Evolutionary conservation across 164 flowering plant genomes (phyloP).

Genomic region (Dillenia suffruticosa): DNA sequence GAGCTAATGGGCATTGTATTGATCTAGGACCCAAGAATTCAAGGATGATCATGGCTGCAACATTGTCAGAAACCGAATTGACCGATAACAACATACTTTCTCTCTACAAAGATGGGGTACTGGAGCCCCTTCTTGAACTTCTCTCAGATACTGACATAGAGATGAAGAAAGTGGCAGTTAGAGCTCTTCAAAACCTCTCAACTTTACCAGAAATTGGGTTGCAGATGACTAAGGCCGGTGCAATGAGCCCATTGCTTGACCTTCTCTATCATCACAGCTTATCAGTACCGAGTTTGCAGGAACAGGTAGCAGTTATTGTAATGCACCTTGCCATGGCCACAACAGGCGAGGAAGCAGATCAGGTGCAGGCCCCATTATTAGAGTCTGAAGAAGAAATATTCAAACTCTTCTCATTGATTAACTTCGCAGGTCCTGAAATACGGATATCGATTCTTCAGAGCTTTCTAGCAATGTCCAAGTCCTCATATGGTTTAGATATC

Average conservation of each 20-base stretch:
- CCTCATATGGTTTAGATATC: slow-evolving; percentile 35
- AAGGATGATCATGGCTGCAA: slow-evolving; percentile 42
- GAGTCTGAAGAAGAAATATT: slow-evolving; percentile 57
- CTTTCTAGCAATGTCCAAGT: slow-evolving; percentile 53
- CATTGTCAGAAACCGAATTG: slow-evolving; percentile 67
- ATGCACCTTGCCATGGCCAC: slow-evolving; percentile 60
- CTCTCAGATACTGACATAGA: slow-evolving; percentile 31
- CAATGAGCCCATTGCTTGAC: slow-evolving; percentile 36
- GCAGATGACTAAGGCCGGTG: slow-evolving; percentile 57
- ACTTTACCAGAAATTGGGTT: slow-evolving; percentile 48
- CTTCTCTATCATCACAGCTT: slow-evolving; percentile 38
- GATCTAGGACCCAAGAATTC: slow-evolving; percentile 49
- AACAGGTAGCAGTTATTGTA: slow-evolving; percentile 44
- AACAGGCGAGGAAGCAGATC: slow-evolving; percentile 19
- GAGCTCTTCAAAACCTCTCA: slow-evolving; percentile 59
- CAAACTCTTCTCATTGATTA: slow-evolving; percentile 49
- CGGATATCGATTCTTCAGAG: slow-evolving; percentile 46
- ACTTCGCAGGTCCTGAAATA: slow-evolving; percentile 37
- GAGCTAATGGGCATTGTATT: neutral
- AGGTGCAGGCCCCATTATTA: slow-evolving; percentile 30
- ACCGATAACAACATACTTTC: slow-evolving; percentile 53
- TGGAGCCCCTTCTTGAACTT: slow-evolving; percentile 46
- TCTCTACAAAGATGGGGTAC: slow-evolving; percentile 48
- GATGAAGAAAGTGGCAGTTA: slow-evolving; percentile 35
- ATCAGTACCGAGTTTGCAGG: slow-evolving; percentile 36